These are phyloP conservation scores for Penicillium crystallinum DNA, from an alignment of 495 filamentous ascomycete genomes.

Conservation along the genomic window DNA sequence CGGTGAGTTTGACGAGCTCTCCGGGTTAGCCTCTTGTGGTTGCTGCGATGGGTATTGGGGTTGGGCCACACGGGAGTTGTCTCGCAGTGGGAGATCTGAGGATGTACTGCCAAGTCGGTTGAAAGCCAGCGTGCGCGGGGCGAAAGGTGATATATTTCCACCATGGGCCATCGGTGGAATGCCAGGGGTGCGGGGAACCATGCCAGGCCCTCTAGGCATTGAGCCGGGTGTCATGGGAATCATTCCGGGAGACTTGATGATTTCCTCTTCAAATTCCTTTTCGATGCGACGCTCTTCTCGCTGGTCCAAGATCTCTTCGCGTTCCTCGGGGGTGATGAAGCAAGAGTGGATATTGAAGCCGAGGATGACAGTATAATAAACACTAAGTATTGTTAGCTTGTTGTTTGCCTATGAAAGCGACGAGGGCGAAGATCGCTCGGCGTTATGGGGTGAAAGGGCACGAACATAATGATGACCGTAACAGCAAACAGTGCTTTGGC, in stretches of 20 bases:
- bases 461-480: slow-evolving; percentile 68
- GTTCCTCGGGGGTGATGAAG: slow-evolving; percentile 50
- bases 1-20: slow-evolving; percentile 13
- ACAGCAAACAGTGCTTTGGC: slow-evolving; percentile 72
- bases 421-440: not conserved
- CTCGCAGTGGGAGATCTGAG: slow-evolving; percentile 41
- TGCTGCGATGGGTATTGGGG: slow-evolving; percentile 20
- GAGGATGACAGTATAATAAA: slow-evolving; percentile 53
- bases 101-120: slow-evolving; percentile 30
- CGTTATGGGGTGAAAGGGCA: slow-evolving; percentile 4
- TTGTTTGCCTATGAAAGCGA: not conserved
- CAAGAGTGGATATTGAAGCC: slow-evolving; percentile 56
- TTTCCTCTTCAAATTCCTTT: slow-evolving; percentile 41
- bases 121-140: slow-evolving; percentile 41
- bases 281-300: slow-evolving; percentile 38
- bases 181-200: slow-evolving; percentile 25
- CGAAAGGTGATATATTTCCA: slow-evolving; percentile 29
- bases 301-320: slow-evolving; percentile 26
- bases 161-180: slow-evolving; percentile 21
- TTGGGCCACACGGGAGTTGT: slow-evolving; percentile 21
- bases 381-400: slow-evolving; percentile 28
- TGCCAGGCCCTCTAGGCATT: slow-evolving; percentile 5
- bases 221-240: slow-evolving; percentile 31
- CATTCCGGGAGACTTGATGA: slow-evolving; percentile 41
- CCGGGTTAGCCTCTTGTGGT: slow-evolving; percentile 16